Percentiles rank a stretch among this genome's conserved stretches.
Evolutionary conservation across 2,329 filamentous ascomycete species (phyloP).

Genomic region (Sarocladium oryzae): DNA sequence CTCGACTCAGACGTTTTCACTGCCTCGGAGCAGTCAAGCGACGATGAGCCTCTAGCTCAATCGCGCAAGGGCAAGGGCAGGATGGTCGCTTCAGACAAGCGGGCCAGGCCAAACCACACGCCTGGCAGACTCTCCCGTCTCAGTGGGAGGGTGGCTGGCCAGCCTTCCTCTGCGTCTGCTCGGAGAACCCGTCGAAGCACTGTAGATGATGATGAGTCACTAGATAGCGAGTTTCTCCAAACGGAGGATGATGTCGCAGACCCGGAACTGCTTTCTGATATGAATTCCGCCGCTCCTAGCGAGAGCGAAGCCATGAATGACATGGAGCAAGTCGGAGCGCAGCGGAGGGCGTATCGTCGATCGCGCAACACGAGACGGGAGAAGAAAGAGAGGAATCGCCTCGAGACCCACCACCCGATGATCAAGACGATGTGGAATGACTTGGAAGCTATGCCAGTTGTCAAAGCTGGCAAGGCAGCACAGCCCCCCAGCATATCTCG

Average conservation of each 20-base stretch:
- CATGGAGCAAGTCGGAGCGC: neutral
- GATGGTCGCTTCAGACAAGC: neutral
- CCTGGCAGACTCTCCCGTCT: neutral
- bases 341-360: conserved; percentile 28
- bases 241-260: neutral
- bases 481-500: conserved; percentile 69
- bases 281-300: conserved; percentile 14
- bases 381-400: conserved; percentile 52
- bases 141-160: neutral
- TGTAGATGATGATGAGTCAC: neutral
- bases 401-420: conserved; percentile 71
- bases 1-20: conserved; percentile 12
- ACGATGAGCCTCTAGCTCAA: conserved; percentile 23
- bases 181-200: neutral
- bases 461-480: conserved; percentile 44
- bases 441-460: conserved; percentile 59
- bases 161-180: neutral
- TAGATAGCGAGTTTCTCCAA: neutral
- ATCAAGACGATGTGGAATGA: conserved; percentile 81
- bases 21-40: conserved; percentile 17
- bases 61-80: conserved; percentile 13
- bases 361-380: conserved; percentile 19
- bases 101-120: neutral
- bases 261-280: neutral
- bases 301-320: conserved; percentile 15